Evolutionary conservation across 768 basidiomycete genomes (phyloP).

Genomic region (Melanogaster broomeanus): DNA sequence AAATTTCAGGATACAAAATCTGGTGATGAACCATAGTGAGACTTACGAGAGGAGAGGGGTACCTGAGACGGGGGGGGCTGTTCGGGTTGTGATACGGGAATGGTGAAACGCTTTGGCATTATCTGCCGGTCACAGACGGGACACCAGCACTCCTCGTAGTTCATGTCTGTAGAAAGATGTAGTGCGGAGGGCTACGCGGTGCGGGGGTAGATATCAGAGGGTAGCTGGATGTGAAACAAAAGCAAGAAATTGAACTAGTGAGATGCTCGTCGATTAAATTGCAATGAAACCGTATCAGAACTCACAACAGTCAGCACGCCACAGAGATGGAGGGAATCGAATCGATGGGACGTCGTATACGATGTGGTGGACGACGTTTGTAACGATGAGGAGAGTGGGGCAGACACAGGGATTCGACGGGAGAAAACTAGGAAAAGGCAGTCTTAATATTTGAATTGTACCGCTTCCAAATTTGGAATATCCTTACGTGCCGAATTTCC

Average conservation of each 20-base stretch:
- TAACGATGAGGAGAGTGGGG: constrained; percentile 23
- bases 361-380: constrained; percentile 20
- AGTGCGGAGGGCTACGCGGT: constrained; percentile 11
- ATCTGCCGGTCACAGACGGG: constrained; percentile 78
- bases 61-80: constrained; percentile 23
- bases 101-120: constrained; percentile 69
- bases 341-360: background rate
- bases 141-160: constrained; percentile 77
- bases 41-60: constrained; percentile 43
- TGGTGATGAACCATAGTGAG: background rate
- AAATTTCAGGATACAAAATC: constrained; percentile 1
- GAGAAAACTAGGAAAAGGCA: constrained; percentile 24
- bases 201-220: constrained; percentile 1
- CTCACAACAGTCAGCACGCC: constrained; percentile 11
- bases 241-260: constrained; percentile 2
- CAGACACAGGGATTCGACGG: constrained; percentile 27
- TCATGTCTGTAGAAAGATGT: constrained; percentile 31
- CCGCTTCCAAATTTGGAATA: constrained; percentile 21
- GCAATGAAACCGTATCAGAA: constrained; percentile 14
- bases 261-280: background rate
- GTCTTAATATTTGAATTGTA: constrained; percentile 41
- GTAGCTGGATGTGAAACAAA: constrained; percentile 23
- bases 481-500: constrained; percentile 28
- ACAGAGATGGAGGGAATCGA: background rate
- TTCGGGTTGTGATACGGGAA: constrained; percentile 40